These are phyloP conservation scores for Plectosphaerella plurivora DNA, from an alignment of 2,329 filamentous ascomycete species.

Conservation along the genomic window DNA sequence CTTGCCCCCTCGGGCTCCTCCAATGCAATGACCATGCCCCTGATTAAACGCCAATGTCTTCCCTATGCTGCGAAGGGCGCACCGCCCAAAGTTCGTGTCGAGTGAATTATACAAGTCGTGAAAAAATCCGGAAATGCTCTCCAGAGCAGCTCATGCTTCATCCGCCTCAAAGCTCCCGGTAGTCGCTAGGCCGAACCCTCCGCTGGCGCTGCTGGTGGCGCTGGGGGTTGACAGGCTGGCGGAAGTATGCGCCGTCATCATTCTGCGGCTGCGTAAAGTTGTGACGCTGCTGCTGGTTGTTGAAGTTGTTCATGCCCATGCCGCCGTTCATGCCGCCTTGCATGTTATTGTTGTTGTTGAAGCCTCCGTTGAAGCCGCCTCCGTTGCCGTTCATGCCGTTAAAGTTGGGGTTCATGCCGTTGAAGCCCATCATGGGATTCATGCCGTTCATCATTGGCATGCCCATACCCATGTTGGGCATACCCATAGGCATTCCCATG, in stretches of 20 bases:
- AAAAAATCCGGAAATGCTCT: background rate
- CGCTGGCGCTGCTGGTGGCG: constrained; percentile 79
- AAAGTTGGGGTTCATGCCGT: constrained; percentile 27
- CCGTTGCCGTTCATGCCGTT: constrained; percentile 32
- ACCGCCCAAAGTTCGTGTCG: background rate
- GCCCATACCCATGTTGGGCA: constrained; percentile 16
- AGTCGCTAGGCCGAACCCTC: constrained; percentile 82
- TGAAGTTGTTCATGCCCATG: constrained; percentile 23
- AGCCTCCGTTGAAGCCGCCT: constrained; percentile 15
- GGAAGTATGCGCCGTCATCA: constrained; percentile 89
- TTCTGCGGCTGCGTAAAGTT: constrained; percentile 51
- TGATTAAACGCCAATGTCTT: too few relatives aligned
- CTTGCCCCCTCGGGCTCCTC: too few relatives aligned
- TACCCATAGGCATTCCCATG: constrained; percentile 14
- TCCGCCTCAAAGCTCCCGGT: constrained; percentile 64
- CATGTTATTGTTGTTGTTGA: constrained; percentile 26
- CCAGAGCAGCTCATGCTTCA: background rate
- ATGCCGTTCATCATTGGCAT: constrained; percentile 26
- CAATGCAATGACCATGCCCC: too few relatives aligned
- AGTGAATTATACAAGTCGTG: too few relatives aligned
- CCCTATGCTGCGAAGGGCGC: background rate
- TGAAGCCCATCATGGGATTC: constrained; percentile 21
- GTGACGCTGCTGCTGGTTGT: constrained; percentile 13
- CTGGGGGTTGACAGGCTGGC: constrained; percentile 92
- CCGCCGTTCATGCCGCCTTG: constrained; percentile 17